These are phyloP conservation scores for Komagataella pseudopastoris DNA, from an alignment of 805 yeast genomes.

Conservation along the genomic window DNA sequence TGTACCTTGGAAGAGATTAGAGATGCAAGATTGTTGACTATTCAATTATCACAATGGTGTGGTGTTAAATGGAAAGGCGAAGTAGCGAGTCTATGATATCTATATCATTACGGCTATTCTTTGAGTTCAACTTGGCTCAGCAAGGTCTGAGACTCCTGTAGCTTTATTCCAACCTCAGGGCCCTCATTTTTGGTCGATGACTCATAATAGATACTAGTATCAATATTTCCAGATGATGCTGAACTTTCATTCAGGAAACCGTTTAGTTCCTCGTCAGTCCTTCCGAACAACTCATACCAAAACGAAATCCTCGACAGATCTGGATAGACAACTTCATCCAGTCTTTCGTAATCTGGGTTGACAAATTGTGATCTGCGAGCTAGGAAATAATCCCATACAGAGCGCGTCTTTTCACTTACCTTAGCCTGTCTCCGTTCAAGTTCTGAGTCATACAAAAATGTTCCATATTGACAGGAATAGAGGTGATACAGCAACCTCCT, in stretches of 20 bases:
- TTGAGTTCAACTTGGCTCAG: not conserved
- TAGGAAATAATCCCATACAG: constrained; percentile 90
- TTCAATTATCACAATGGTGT: constrained; percentile 60
- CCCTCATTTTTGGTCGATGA: constrained; percentile 1
- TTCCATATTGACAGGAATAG: constrained; percentile 91
- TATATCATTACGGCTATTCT: not conserved
- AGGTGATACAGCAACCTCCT: constrained; percentile 77
- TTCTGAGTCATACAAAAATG: constrained; percentile 71
- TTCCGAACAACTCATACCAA: constrained; percentile 84
- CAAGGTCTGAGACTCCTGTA: not conserved
- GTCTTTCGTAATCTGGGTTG: constrained; percentile 28
- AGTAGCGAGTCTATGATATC: constrained; percentile 36
- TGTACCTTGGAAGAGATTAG: constrained; percentile 49
- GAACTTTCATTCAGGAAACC: constrained; percentile 4
- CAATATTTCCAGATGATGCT: not conserved
- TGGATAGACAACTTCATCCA: constrained; percentile 39
- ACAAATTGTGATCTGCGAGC: constrained; percentile 62
- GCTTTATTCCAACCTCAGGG: not conserved
- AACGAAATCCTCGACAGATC: constrained; percentile 53
- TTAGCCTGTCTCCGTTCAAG: constrained; percentile 35
- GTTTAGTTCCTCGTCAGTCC: constrained; percentile 58
- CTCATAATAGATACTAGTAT: not conserved
- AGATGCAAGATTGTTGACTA: constrained; percentile 46
- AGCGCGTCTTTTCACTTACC: constrained; percentile 38
- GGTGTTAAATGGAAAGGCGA: constrained; percentile 49